These are phyloP conservation scores for Usnea hakonensis DNA, from an alignment of 495 filamentous ascomycete genomes.

Conservation along the genomic window DNA sequence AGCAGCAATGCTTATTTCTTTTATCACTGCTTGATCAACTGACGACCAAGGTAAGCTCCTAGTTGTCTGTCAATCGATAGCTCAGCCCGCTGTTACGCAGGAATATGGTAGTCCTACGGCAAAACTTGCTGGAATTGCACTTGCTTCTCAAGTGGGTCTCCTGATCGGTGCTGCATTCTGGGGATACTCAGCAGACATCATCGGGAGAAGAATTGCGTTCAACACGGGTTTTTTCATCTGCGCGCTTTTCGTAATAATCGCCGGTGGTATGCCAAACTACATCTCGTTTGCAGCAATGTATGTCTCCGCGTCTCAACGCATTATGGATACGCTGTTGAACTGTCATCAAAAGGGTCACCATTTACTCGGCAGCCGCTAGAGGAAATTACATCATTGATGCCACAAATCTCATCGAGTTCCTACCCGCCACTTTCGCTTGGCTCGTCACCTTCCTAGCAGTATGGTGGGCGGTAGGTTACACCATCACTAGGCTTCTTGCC, in stretches of 20 bases:
- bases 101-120: constrained; percentile 29
- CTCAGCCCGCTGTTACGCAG: constrained; percentile 29
- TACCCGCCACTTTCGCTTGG: constrained; percentile 30
- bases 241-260: constrained; percentile 42
- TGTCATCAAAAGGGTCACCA: constrained; percentile 26
- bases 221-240: constrained; percentile 44
- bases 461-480: constrained; percentile 34
- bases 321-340: constrained; percentile 5
- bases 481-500: constrained; percentile 32
- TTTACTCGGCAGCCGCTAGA: constrained; percentile 33
- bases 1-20: constrained; percentile 6
- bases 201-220: constrained; percentile 47
- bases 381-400: constrained; percentile 35
- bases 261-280: constrained; percentile 42
- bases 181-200: constrained; percentile 47
- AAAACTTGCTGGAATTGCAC: constrained; percentile 27
- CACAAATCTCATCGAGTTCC: constrained; percentile 32
- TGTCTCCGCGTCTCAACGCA: constrained; percentile 2
- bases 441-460: constrained; percentile 34
- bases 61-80: constrained; percentile 33
- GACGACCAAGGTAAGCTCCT: constrained; percentile 27
- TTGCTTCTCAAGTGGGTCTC: constrained; percentile 39
- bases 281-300: constrained; percentile 32
- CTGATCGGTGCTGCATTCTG: constrained; percentile 48
- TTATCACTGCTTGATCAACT: constrained; percentile 4